Base-by-base conservation (phyloP, 1,284 basidiomycete genomes). In the Rhodotorula glutinis region DNA sequence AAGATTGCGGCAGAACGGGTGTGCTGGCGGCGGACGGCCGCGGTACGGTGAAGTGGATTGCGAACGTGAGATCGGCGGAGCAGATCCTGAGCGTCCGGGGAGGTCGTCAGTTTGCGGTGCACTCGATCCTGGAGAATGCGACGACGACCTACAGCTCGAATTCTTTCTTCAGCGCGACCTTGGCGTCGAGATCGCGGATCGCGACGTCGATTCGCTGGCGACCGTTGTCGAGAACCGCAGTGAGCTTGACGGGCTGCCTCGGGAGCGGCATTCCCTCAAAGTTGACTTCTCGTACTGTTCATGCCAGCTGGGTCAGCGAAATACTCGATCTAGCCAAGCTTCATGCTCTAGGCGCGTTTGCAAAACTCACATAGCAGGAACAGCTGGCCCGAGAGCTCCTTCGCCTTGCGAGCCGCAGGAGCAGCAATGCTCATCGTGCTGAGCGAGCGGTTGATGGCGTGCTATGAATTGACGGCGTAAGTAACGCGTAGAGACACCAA, bases 171-270 rank as follows among this genome's bases (percentile, higher is more conserved):
- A 73, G 63, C 46, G 62, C 88, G 70, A 98, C 90, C 27, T 82
- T 82, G 62, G 85, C 85, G 38, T 88, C 86, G 47, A 82, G 80
- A 41, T 80, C 81, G 4, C 97, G 81, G 16, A 82, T 80, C 0
- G 91, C 92, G 1, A 94, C 97, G 8, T 91, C 91, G 63, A 98
- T 95, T 73, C 89, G 94, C 79, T 98, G 93, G 65, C 96, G 92
- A 13, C 94, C 93, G 75, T 98, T 98, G 80, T 97, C 95, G 66
- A 98, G 82, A 0, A 91, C 92, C 77, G 91, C 91, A n/a, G 88
- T 88, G 73, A 97, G 83, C 44, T 81, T 83, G 0, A 93, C 93
- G 0, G 85, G 81, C 70, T 90, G 83, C 23, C 80, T 80, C 0
- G 92, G 92, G 17, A 95, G 73, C 2, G 92, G 91, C 33, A 93